These are phyloP conservation scores for Botrytis elliptica DNA, from an alignment of 2,329 filamentous ascomycete species.

Conservation along the genomic window DNA sequence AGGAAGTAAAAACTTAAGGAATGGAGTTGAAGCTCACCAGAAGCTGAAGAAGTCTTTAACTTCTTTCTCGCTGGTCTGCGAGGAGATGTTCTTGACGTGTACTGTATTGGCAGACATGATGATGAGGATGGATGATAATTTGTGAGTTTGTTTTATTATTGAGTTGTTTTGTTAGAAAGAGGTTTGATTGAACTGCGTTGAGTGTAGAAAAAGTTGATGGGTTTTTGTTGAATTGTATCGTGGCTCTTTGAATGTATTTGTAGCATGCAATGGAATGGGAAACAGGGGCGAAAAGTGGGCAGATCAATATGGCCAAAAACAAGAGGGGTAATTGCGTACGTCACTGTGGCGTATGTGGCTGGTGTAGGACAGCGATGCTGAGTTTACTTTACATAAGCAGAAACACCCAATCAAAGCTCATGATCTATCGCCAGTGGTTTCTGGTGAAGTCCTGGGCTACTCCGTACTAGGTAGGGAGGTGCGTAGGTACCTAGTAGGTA, in stretches of 20 bases:
- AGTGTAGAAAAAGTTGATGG: neutral
- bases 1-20: neutral
- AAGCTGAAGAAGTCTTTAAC: slow-evolving; percentile 98
- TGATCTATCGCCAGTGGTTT: neutral
- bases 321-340: slow-evolving; percentile 14
- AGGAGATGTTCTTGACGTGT: slow-evolving; percentile 84
- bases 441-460: neutral
- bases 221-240: neutral
- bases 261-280: slow-evolving; percentile 8
- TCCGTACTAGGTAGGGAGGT: neutral
- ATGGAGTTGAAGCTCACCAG: slow-evolving; percentile 56
- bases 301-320: slow-evolving; percentile 2
- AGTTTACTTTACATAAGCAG: neutral
- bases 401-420: neutral
- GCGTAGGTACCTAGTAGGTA: neutral
- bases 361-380: neutral
- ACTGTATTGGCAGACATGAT: slow-evolving; percentile 56
- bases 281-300: slow-evolving; percentile 12
- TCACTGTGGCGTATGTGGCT: slow-evolving; percentile 17
- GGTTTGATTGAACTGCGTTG: neutral
- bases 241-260: slow-evolving; percentile 15
- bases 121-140: neutral
- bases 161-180: neutral
- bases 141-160: neutral
- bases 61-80: slow-evolving; percentile 81